phyloP scores from a whole-genome alignment of 208 protist species.

The Phytomonas francai region DNA sequence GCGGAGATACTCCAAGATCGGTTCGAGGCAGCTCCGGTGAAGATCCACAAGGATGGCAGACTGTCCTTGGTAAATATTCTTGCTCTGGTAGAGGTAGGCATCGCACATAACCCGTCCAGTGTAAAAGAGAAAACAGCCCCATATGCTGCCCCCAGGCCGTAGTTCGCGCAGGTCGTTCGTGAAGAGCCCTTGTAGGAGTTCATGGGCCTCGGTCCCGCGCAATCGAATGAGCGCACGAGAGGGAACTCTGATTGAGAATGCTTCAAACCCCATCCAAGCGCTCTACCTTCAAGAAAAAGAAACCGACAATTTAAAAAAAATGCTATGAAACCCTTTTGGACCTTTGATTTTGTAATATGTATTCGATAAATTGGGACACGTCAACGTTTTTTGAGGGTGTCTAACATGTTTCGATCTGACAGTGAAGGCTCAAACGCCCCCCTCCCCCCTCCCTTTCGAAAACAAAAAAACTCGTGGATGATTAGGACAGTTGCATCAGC shows the following conservation, averaged over 20 bases:
- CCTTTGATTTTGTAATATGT: not conserved
- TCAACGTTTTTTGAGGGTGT: not conserved
- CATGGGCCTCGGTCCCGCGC: conserved; percentile 39
- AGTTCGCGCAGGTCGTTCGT: conserved; percentile 69
- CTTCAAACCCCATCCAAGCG: not conserved
- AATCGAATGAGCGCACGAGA: conserved; percentile 57
- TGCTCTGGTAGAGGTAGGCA: conserved; percentile 58
- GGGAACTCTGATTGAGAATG: conserved; percentile 18
- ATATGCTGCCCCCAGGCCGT: conserved; percentile 44
- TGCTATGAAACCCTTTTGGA: not conserved
- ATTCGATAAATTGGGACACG: conserved; percentile 5
- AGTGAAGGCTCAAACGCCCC: not conserved
- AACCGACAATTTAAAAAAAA: not conserved
- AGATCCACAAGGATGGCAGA: conserved; percentile 56
- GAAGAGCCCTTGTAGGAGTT: conserved; percentile 76
- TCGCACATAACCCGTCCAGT: conserved; percentile 77
- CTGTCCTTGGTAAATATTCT: conserved; percentile 12
- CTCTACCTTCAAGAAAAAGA: not conserved
- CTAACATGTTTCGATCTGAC: not conserved
- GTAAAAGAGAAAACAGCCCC: conserved; percentile 78
- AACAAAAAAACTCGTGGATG: not conserved
- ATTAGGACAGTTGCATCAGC: not conserved
- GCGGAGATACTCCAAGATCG: conserved; percentile 44
- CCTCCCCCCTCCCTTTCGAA: too few relatives aligned
- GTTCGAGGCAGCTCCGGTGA: conserved; percentile 22